phyloP scores from a whole-genome alignment of 1,284 basidiomycete genomes.

The Malassezia equina region DNA sequence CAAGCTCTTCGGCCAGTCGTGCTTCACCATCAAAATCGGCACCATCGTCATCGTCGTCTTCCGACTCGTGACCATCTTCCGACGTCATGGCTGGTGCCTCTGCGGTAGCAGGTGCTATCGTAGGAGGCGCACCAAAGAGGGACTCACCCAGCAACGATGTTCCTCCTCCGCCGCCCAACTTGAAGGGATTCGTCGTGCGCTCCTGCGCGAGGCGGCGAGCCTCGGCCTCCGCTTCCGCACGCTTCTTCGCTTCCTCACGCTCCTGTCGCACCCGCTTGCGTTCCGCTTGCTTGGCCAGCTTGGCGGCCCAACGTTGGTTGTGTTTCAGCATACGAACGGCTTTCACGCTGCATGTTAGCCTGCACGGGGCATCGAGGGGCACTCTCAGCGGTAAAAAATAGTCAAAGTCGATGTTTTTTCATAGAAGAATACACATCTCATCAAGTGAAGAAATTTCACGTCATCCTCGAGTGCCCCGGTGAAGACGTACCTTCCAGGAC shows the following conservation, averaged over 20 bases:
- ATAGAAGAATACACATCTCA: constrained; percentile 20
- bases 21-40: constrained; percentile 28
- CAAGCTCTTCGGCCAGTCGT: constrained; percentile 39
- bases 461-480: constrained; percentile 28
- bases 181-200: constrained; percentile 13
- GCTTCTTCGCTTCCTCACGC: constrained; percentile 16
- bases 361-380: neutral
- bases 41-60: constrained; percentile 14
- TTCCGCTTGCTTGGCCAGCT: constrained; percentile 36
- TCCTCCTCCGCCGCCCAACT: constrained; percentile 16
- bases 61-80: neutral
- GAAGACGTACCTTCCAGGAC: constrained; percentile 30
- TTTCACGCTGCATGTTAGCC: constrained; percentile 26
- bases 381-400: constrained; percentile 19
- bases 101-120: constrained; percentile 2
- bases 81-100: neutral
- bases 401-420: constrained; percentile 46
- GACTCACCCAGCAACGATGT: constrained; percentile 27
- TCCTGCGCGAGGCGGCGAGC: constrained; percentile 1
- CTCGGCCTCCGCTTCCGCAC: constrained; percentile 21
- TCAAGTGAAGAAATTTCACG: constrained; percentile 48
- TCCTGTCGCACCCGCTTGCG: constrained; percentile 14
- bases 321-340: constrained; percentile 38
- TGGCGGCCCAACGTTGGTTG: constrained; percentile 45
- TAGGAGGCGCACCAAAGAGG: constrained; percentile 21